Evolutionary conservation across 179 eudicot genomes (phyloP), one percentile per base, ranked within the genome.

Genomic region (Actinidia arguta): DNA sequence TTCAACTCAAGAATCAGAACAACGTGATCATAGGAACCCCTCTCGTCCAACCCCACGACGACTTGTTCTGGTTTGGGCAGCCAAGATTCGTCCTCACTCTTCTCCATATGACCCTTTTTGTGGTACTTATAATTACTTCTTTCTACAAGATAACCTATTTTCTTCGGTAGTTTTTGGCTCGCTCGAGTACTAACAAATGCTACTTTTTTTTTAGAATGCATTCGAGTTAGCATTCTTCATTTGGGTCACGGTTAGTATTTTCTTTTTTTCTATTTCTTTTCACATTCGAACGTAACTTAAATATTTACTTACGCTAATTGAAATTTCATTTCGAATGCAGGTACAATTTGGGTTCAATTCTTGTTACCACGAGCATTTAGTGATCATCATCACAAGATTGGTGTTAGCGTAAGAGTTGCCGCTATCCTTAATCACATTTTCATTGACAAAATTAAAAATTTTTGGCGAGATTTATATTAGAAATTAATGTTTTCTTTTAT

Each of bases 141-240:
- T 55, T 55, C 61, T 17, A 55, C 18, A 20, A 13, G 17, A 4
- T 55, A 55, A 9, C 44, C 31, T 18, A 13, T 64, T 4, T 64
- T 27, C 44, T 16, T 67, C 47, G 18, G 47, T 39, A 14, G 46
- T 39, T 67, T 67, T 18, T n/a, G 5, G 50, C 3, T 2, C 66
- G 12, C 31, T 0, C 0, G 3, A 16, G 16, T 31, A 58, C 46
- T 52, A 24, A 54, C 20, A 56, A 16, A 58, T 56, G 22, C 17
- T 46, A 4, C n/a, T 46, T 51, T 36, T 22, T 18, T 78, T 83
- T 31, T 48, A 83, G 85, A 83, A 83, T 50, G 85, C 85, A 11
- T 83, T 83, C 27, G 82, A 83, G 83, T 22, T 83, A 51, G 73
- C 85, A 20, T 83, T 83, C 85, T 79, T 83, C 83, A 52, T 79